Conservation (phyloP, 2,329 filamentous ascomycete genomes). For the Mariannaea elegans region DNA sequence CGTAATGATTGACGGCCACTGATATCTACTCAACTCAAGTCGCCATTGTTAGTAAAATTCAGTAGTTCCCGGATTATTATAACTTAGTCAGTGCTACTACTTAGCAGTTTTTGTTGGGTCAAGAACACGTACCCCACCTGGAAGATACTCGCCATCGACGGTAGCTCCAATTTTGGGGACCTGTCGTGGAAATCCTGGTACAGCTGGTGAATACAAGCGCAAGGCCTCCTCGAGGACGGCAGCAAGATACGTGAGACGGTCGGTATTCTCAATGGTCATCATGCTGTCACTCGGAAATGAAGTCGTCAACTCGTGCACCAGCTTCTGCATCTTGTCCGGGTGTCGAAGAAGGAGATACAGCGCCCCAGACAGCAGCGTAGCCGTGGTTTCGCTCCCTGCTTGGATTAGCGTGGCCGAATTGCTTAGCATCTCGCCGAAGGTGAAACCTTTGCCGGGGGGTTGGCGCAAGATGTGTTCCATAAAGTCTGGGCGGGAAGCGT, state of each 20-base stretch:
- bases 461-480: slow-evolving; percentile 21
- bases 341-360: slow-evolving; percentile 11
- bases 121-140: slow-evolving; percentile 15
- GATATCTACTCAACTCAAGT: slow-evolving; percentile 9
- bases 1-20: slow-evolving; percentile 23
- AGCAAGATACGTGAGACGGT: slow-evolving; percentile 15
- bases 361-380: slow-evolving; percentile 21
- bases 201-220: slow-evolving; percentile 25
- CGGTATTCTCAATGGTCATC: slow-evolving; percentile 23
- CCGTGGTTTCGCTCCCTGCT: slow-evolving; percentile 26
- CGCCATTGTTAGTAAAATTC: slow-evolving; percentile 4
- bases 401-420: slow-evolving; percentile 23
- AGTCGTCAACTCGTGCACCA: slow-evolving; percentile 7
- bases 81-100: background rate
- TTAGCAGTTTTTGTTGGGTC: background rate
- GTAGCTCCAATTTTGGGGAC: slow-evolving; percentile 12
- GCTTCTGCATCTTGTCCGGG: slow-evolving; percentile 15
- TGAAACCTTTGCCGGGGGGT: slow-evolving; percentile 16
- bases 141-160: slow-evolving; percentile 23
- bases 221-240: slow-evolving; percentile 19
- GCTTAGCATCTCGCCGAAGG: slow-evolving; percentile 19
- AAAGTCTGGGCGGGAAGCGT: slow-evolving; percentile 21
- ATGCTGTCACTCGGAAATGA: slow-evolving; percentile 5
- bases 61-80: background rate
- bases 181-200: slow-evolving; percentile 19